These are phyloP conservation scores for Beauveria rudraprayagi DNA, from an alignment of 2,329 filamentous ascomycete genomes.

Conservation along the genomic window DNA sequence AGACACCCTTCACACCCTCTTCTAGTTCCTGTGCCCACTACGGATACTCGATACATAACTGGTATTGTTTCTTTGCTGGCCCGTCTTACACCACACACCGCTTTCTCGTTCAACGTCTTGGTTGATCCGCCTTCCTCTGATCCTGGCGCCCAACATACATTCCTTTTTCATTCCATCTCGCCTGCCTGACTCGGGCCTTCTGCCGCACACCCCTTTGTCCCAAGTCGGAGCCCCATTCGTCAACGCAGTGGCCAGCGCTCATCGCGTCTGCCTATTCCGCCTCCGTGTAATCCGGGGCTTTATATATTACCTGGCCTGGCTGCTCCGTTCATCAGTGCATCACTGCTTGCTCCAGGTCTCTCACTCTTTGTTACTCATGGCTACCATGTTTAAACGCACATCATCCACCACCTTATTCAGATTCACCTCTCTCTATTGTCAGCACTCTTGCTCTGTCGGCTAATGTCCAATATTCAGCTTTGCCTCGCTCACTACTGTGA, in stretches of 20 bases:
- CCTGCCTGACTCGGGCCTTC: constrained; percentile 4
- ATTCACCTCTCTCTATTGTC: background rate
- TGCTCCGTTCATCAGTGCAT: background rate
- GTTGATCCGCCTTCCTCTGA: constrained; percentile 1
- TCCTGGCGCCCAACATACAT: constrained; percentile 8
- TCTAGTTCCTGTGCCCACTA: background rate
- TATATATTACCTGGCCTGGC: constrained; percentile 1
- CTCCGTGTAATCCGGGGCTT: constrained; percentile 5
- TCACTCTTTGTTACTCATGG: background rate
- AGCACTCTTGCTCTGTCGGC: constrained; percentile 12
- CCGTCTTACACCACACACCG: constrained; percentile 6
- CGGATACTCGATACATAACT: too few species aligned
- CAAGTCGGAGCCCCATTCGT: constrained; percentile 2
- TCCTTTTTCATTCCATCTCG: constrained; percentile 1
- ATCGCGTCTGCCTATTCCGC: background rate
- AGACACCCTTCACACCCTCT: constrained; percentile 7
- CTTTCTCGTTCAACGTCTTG: constrained; percentile 6
- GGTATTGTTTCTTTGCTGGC: background rate
- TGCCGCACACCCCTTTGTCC: constrained; percentile 4
- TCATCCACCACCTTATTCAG: constrained; percentile 6
- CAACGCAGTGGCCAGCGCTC: background rate
- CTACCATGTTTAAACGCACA: background rate
- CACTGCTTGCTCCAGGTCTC: background rate
- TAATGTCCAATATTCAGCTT: constrained; percentile 43
- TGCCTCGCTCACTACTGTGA: constrained; percentile 66